phyloP scores from a whole-genome alignment of 805 yeast species.

The Teunomyces stri region DNA sequence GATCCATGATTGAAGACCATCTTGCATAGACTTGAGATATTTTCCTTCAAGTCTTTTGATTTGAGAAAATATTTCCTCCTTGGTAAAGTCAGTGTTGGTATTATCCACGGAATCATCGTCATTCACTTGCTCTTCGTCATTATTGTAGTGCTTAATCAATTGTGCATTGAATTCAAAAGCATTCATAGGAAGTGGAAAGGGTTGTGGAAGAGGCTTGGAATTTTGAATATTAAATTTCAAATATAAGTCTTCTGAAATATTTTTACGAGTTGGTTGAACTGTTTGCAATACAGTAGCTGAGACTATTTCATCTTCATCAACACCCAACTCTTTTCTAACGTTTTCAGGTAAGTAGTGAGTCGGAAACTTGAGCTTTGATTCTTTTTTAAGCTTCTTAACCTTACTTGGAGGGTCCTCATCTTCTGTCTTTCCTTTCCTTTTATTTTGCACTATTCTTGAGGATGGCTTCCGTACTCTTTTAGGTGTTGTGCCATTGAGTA shows the following conservation, averaged over 20 bases:
- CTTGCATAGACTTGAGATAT: conserved; percentile 25
- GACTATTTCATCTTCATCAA: conserved; percentile 8
- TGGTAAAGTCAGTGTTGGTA: neutral
- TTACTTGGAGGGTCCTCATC: neutral
- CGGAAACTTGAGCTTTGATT: conserved; percentile 17
- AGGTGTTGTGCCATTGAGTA: neutral
- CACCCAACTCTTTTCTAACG: conserved; percentile 14
- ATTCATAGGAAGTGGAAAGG: conserved; percentile 24
- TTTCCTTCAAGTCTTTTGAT: conserved; percentile 10
- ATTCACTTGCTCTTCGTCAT: conserved; percentile 3
- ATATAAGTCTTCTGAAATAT: conserved; percentile 28
- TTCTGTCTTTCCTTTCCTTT: neutral
- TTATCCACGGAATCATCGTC: neutral
- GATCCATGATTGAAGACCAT: conserved; percentile 68
- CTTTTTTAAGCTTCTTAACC: conserved; percentile 2
- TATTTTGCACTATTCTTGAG: neutral
- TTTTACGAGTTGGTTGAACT: conserved; percentile 29
- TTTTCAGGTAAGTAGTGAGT: conserved; percentile 32
- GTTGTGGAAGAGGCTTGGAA: conserved; percentile 21
- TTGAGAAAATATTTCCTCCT: conserved; percentile 10
- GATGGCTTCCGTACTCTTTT: neutral
- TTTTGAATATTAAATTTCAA: conserved; percentile 33
- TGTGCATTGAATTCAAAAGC: conserved; percentile 18
- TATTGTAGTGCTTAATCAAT: conserved; percentile 10
- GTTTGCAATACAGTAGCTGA: conserved; percentile 5